Evolutionary conservation across 371 early-diverging fungal species (phyloP).

Genomic region (Mortierella sp.): DNA sequence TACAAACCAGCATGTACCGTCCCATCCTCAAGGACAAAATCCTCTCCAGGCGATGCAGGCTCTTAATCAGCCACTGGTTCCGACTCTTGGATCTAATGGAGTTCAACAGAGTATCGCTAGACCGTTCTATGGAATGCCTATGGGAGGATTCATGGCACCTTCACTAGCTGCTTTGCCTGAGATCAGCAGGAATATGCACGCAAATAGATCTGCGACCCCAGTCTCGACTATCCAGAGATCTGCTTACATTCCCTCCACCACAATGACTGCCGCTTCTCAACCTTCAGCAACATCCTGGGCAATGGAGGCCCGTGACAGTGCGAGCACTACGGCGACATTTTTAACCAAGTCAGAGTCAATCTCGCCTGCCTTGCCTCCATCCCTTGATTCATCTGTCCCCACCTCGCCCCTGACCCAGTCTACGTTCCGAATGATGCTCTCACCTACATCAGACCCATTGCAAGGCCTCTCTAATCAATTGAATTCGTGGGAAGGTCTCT

Average conservation of each 20-base stretch:
- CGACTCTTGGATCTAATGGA: neutral
- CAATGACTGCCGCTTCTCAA: neutral
- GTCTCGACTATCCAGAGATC: neutral
- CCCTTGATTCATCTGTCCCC: slow-evolving; percentile 19
- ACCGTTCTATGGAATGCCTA: slow-evolving; percentile 47
- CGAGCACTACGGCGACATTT: neutral
- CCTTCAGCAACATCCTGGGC: slow-evolving; percentile 14
- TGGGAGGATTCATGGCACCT: slow-evolving; percentile 50
- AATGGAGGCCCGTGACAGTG: neutral
- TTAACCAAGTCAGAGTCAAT: slow-evolving; percentile 12
- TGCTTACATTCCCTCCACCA: slow-evolving; percentile 3
- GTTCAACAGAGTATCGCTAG: slow-evolving; percentile 15
- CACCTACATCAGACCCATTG: slow-evolving; percentile 28
- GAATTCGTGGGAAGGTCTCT: slow-evolving; percentile 39
- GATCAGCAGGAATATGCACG: slow-evolving; percentile 13
- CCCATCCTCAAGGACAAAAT: slow-evolving; percentile 7
- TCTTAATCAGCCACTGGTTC: slow-evolving; percentile 21
- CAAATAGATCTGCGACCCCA: neutral
- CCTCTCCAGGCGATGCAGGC: neutral
- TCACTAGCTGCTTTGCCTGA: slow-evolving; percentile 28
- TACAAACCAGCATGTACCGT: slow-evolving; percentile 22
- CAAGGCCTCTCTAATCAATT: slow-evolving; percentile 32
- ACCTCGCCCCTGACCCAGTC: slow-evolving; percentile 32
- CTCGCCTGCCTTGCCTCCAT: slow-evolving; percentile 16
- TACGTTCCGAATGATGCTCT: slow-evolving; percentile 30